Evolutionary conservation across 139 green algal species (phyloP).

Genomic region (Coccomyxa sp.): DNA sequence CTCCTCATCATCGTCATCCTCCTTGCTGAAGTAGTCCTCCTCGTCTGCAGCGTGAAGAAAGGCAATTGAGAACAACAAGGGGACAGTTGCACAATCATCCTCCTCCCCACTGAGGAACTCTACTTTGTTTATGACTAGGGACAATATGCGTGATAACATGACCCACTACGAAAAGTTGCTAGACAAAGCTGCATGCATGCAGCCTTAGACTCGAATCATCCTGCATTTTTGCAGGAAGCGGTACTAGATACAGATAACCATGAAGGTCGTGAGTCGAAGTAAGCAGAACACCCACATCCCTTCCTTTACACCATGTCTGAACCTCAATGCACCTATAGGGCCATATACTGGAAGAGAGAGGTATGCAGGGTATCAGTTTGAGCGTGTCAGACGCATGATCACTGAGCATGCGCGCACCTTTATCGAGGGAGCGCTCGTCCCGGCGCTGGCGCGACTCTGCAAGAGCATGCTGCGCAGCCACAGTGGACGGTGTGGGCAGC

Average conservation of each 20-base stretch:
- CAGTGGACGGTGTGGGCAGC: not conserved
- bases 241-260: too few relatives aligned
- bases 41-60: not conserved
- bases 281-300: not conserved
- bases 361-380: not conserved
- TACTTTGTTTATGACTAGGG: not conserved
- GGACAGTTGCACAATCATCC: not conserved
- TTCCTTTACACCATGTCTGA: not conserved
- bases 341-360: not conserved
- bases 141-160: not conserved
- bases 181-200: not conserved
- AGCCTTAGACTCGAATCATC: too few relatives aligned
- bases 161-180: not conserved
- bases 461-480: not conserved
- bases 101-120: not conserved
- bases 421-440: conserved; percentile 9
- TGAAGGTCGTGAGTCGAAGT: too few relatives aligned
- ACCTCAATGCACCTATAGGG: not conserved
- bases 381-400: not conserved
- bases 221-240: too few relatives aligned
- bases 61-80: not conserved
- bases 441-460: conserved; percentile 10
- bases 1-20: conserved; percentile 17
- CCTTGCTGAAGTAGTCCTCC: conserved; percentile 28
- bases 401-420: not conserved